Evolutionary conservation across 2,329 filamentous ascomycete genomes (phyloP).

Genomic region (Curvularia eragrostidis): DNA sequence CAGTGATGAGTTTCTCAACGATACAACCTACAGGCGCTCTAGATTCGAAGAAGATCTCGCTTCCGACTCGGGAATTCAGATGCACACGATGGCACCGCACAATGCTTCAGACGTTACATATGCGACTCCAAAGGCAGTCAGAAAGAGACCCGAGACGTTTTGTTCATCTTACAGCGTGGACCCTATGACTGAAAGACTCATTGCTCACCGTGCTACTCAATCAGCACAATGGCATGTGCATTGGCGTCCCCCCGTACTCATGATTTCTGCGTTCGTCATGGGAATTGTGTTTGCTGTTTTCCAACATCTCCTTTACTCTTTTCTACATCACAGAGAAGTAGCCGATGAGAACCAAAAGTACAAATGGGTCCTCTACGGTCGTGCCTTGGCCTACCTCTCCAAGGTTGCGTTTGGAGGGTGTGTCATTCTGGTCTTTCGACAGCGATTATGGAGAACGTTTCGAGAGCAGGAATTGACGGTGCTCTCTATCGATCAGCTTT

Average conservation of each 20-base stretch:
- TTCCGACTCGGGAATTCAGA: constrained; percentile 38
- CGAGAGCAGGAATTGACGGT: constrained; percentile 41
- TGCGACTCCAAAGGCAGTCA: constrained; percentile 24
- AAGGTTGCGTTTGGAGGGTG: constrained; percentile 47
- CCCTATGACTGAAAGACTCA: constrained; percentile 40
- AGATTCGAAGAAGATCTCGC: constrained; percentile 28
- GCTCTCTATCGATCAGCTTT: constrained; percentile 46
- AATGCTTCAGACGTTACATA: constrained; percentile 30
- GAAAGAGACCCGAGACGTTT: constrained; percentile 26
- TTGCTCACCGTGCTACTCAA: constrained; percentile 41
- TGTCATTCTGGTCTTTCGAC: constrained; percentile 41
- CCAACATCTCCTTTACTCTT: constrained; percentile 45
- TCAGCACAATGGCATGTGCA: constrained; percentile 42
- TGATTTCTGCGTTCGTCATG: constrained; percentile 35
- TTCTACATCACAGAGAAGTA: constrained; percentile 35
- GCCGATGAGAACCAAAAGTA: constrained; percentile 41
- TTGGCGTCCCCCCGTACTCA: constrained; percentile 47
- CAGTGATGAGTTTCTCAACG: constrained; percentile 25
- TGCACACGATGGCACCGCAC: constrained; percentile 31
- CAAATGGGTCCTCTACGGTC: constrained; percentile 43
- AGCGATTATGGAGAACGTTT: constrained; percentile 48
- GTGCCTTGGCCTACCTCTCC: constrained; percentile 44
- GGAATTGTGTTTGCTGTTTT: constrained; percentile 39
- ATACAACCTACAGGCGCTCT: constrained; percentile 20
- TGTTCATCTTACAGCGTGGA: constrained; percentile 28